phyloP scores from a whole-genome alignment of 768 basidiomycete species.

The Leccinum obscurum region DNA sequence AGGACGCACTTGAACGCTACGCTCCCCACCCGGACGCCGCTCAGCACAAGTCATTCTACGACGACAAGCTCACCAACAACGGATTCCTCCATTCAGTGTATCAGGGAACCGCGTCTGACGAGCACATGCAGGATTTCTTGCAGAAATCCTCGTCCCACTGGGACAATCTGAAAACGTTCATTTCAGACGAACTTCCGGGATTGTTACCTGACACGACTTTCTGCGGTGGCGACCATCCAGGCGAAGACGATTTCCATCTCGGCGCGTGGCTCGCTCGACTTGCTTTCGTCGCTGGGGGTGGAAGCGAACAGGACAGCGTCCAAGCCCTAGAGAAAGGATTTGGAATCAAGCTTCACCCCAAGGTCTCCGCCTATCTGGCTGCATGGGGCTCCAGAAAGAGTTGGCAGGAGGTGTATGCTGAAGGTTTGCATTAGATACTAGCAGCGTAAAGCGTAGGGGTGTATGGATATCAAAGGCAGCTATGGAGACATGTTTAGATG shows the following conservation, averaged over 20 bases:
- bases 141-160: conserved; percentile 39
- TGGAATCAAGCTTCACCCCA: conserved; percentile 36
- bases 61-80: conserved; percentile 41
- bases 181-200: conserved; percentile 40
- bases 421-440: conserved; percentile 41
- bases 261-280: conserved; percentile 54
- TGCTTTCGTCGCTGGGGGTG: conserved; percentile 38
- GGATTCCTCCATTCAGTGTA: conserved; percentile 43
- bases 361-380: conserved; percentile 42
- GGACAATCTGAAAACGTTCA: conserved; percentile 37
- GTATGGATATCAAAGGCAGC: background rate
- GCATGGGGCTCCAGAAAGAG: conserved; percentile 47
- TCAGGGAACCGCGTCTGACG: conserved; percentile 37
- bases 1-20: conserved; percentile 41
- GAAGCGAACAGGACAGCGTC: conserved; percentile 37
- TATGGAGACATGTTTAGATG: conserved; percentile 34
- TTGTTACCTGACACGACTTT: conserved; percentile 45
- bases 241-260: conserved; percentile 58
- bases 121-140: conserved; percentile 42
- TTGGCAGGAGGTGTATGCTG: conserved; percentile 45
- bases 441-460: background rate
- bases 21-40: conserved; percentile 35
- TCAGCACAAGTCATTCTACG: conserved; percentile 45
- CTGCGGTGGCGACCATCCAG: conserved; percentile 46
- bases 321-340: conserved; percentile 41